phyloP scores from a whole-genome alignment of 2,329 filamentous ascomycete species.

The Endoconidiophora polonica region DNA sequence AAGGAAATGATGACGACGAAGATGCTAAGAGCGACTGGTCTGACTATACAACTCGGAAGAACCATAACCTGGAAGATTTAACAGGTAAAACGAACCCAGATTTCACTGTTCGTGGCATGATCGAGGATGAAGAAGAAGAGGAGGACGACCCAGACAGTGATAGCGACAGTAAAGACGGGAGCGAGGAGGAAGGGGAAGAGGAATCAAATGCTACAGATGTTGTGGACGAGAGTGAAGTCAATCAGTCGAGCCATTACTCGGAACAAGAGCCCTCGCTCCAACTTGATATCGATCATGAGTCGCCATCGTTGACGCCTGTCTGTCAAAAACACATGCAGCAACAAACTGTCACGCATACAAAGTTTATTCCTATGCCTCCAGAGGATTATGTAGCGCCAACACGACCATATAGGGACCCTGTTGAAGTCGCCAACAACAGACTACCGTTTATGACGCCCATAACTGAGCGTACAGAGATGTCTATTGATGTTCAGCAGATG shows the following conservation, averaged over 20 bases:
- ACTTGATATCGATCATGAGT: background rate
- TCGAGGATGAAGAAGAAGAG: slow-evolving; percentile 20
- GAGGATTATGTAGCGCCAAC: slow-evolving; percentile 73
- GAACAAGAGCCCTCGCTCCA: slow-evolving; percentile 7
- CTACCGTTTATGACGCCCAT: slow-evolving; percentile 98
- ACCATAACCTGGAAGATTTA: slow-evolving; percentile 32
- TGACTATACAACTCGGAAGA: slow-evolving; percentile 52
- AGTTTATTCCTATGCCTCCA: slow-evolving; percentile 66
- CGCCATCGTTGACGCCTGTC: background rate
- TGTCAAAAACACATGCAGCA: slow-evolving; percentile 16
- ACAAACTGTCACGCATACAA: slow-evolving; percentile 37
- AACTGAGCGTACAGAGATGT: slow-evolving; percentile 85
- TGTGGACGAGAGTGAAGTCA: slow-evolving; percentile 22
- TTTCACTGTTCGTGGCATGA: slow-evolving; percentile 19
- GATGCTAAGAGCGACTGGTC: slow-evolving; percentile 67
- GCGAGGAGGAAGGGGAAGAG: slow-evolving; percentile 2
- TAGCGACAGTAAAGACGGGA: slow-evolving; percentile 2
- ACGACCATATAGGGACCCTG: slow-evolving; percentile 65
- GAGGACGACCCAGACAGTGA: slow-evolving; percentile 19
- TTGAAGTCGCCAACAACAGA: slow-evolving; percentile 69
- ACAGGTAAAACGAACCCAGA: slow-evolving; percentile 28
- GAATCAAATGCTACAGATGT: slow-evolving; percentile 21
- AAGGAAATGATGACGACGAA: slow-evolving; percentile 30
- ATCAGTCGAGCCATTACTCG: slow-evolving; percentile 15
- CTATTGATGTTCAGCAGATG: slow-evolving; percentile 47